phyloP scores from a whole-genome alignment of 441 rosid genomes.

The Metrosideros polymorpha region DNA sequence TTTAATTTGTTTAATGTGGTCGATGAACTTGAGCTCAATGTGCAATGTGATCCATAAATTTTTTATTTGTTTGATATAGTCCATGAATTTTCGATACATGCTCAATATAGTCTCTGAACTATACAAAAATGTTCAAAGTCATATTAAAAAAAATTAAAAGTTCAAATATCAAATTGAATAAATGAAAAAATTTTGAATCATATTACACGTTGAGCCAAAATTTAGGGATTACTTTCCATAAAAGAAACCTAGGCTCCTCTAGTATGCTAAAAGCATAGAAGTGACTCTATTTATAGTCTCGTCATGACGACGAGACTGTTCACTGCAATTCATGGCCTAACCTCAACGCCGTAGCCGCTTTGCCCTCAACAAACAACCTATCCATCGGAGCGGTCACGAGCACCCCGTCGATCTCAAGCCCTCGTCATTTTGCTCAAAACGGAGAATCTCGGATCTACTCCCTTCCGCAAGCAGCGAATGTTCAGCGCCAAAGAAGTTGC shows the following conservation, averaged over 20 bases:
- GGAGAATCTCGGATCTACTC: not conserved
- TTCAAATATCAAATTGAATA: too few relatives aligned
- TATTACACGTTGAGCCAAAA: too few relatives aligned
- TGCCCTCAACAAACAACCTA: not conserved
- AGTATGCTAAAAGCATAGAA: not conserved
- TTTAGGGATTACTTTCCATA: too few relatives aligned
- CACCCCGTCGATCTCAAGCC: not conserved
- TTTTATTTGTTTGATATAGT: too few relatives aligned
- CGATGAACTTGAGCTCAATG: too few relatives aligned
- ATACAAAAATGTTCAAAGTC: too few relatives aligned
- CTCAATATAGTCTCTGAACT: too few relatives aligned
- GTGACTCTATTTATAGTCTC: not conserved
- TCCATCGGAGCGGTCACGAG: not conserved
- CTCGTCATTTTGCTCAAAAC: not conserved
- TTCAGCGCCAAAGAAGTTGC: not conserved
- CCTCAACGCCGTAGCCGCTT: not conserved
- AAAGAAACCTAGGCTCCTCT: not conserved
- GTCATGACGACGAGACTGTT: not conserved
- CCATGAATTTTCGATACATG: too few relatives aligned
- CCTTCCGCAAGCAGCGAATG: not conserved
- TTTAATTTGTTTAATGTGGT: too few relatives aligned
- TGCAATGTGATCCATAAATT: too few relatives aligned
- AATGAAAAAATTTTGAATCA: too few relatives aligned
- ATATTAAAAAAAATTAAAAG: too few relatives aligned
- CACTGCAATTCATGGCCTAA: not conserved